These are phyloP conservation scores for Ophiorrhiza pumila DNA, from an alignment of 257 asterid genomes.

Conservation along the genomic window DNA sequence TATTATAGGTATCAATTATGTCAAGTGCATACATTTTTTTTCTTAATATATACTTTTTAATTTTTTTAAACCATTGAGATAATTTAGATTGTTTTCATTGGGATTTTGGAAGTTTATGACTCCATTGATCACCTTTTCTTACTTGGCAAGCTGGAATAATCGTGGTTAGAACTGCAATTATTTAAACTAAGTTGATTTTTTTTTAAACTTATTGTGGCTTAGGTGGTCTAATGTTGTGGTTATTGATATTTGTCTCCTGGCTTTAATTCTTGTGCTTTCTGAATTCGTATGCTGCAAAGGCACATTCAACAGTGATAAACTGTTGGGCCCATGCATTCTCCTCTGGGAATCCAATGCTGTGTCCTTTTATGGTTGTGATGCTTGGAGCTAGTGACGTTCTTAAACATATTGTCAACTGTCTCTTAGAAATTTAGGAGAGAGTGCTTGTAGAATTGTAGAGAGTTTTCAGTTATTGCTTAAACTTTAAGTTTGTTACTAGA, in stretches of 20 bases:
- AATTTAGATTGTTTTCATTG: background rate
- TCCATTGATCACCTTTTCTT: background rate
- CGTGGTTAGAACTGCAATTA: background rate
- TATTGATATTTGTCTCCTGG: conserved; percentile 6
- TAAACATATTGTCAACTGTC: background rate
- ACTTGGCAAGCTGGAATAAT: background rate
- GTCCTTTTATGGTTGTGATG: background rate
- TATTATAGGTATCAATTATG: background rate
- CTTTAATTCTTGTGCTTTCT: conserved; percentile 17
- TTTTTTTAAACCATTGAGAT: background rate
- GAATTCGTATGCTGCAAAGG: conserved; percentile 9
- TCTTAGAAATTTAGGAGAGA: background rate
- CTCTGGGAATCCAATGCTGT: background rate
- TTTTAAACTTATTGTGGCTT: too few species aligned
- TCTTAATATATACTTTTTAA: background rate
- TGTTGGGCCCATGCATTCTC: background rate
- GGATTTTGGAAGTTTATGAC: background rate
- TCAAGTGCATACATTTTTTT: background rate
- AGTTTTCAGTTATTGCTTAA: background rate
- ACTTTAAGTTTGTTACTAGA: background rate
- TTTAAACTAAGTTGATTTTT: background rate
- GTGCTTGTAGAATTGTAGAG: background rate
- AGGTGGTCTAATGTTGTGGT: background rate
- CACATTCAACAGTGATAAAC: background rate
- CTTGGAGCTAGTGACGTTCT: background rate